A percentile compares a stretch with the other conserved stretches of the same genome.
Evolutionary conservation across 2,329 filamentous ascomycete genomes (phyloP).

Genomic region (Arthrocladium fulminans): DNA sequence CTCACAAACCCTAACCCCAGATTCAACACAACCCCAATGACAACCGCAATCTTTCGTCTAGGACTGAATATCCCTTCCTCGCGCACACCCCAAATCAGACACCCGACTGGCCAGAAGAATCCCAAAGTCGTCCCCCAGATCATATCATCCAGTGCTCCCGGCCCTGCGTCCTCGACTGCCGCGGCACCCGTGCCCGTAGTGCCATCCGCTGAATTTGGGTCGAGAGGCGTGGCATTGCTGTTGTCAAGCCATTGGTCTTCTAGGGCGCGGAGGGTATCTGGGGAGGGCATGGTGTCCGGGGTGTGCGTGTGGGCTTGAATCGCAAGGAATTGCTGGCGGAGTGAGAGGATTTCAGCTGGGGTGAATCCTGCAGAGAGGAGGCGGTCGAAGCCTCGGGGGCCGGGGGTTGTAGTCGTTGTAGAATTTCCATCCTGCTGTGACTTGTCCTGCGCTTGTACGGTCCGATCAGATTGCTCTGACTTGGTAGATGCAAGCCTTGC

Average conservation of each 20-base stretch:
- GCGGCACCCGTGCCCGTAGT: conserved; percentile 25
- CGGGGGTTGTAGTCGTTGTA: conserved; percentile 40
- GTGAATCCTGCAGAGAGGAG: conserved; percentile 75
- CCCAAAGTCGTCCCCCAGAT: conserved; percentile 82
- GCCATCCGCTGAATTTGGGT: conserved; percentile 30
- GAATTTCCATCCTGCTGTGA: conserved; percentile 9
- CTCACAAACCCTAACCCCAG: conserved; percentile 63
- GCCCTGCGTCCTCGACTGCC: conserved; percentile 30
- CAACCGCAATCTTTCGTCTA: conserved; percentile 76
- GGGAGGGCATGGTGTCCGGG: conserved; percentile 78
- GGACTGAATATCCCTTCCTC: conserved; percentile 82
- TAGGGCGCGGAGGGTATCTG: conserved; percentile 62
- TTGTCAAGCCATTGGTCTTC: conserved; percentile 90
- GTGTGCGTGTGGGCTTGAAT: conserved; percentile 76
- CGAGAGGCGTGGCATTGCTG: conserved; percentile 32
- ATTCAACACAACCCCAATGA: conserved; percentile 74
- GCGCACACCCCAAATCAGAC: conserved; percentile 72
- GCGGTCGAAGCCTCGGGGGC: conserved; percentile 78
- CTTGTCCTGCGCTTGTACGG: conserved; percentile 7
- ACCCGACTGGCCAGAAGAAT: conserved; percentile 90
- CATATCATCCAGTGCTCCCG: conserved; percentile 69
- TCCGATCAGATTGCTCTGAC: neutral
- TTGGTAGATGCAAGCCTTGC: conserved; percentile 29
- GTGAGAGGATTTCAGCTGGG: conserved; percentile 67
- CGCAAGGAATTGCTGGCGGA: conserved; percentile 80